These are phyloP conservation scores for Diddensiella santjacobensis DNA, from an alignment of 805 yeast species.

Conservation along the genomic window DNA sequence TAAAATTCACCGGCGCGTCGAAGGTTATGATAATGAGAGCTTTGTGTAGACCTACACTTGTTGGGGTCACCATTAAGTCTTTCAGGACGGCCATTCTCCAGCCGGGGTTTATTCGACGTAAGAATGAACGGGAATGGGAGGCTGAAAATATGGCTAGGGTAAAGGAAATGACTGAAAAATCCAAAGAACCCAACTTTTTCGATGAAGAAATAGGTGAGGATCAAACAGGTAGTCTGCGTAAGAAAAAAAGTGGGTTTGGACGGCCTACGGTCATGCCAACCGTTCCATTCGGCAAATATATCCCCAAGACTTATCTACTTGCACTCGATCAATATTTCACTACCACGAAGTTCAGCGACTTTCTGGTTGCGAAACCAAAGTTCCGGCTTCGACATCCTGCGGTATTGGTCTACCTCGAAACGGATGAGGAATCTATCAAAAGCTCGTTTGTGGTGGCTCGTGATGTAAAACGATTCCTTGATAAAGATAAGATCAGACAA, in stretches of 20 bases:
- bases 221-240: neutral
- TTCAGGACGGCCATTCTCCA: neutral
- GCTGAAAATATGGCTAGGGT: neutral
- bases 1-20: no score
- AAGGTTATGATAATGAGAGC: no score
- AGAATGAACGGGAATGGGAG: neutral
- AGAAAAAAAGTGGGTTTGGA: neutral
- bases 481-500: slow-evolving; percentile 10
- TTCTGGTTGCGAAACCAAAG: slow-evolving; percentile 8
- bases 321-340: neutral
- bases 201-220: neutral
- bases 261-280: neutral
- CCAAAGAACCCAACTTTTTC: neutral
- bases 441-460: slow-evolving; percentile 13
- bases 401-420: slow-evolving; percentile 17
- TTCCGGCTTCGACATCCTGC: slow-evolving; percentile 10
- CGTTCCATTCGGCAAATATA: neutral
- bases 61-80: neutral
- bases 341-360: neutral
- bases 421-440: slow-evolving; percentile 11
- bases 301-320: neutral
- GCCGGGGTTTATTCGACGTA: neutral
- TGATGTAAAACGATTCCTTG: slow-evolving; percentile 13
- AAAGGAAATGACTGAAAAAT: neutral
- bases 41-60: neutral